phyloP scores from a whole-genome alignment of 2,329 filamentous ascomycete species.

The Sporothrix brasiliensis region DNA sequence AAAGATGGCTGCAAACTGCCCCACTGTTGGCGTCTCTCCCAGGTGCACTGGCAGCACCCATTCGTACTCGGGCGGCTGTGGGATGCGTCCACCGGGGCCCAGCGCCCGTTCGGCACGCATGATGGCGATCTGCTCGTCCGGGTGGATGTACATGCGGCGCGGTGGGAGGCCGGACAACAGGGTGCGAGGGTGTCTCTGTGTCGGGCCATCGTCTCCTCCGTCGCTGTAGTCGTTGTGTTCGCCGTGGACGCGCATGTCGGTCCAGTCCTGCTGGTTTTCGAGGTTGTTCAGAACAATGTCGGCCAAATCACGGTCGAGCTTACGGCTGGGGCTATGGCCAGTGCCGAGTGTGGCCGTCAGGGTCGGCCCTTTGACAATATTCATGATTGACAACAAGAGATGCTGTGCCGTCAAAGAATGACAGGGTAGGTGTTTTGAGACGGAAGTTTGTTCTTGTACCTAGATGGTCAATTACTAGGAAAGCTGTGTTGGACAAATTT shows the following conservation, averaged over 20 bases:
- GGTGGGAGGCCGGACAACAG: conserved; percentile 75
- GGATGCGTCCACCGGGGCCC: conserved; percentile 50
- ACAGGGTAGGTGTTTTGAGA: not conserved
- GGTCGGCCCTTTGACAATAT: not conserved
- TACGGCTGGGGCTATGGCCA: no score
- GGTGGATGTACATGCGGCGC: conserved; percentile 73
- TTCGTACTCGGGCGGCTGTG: conserved; percentile 63
- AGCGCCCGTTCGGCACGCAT: conserved; percentile 62
- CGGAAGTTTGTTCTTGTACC: not conserved
- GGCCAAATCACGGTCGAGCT: conserved; percentile 50
- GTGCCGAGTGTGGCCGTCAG: not conserved
- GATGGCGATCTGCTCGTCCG: conserved; percentile 77
- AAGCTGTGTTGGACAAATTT: conserved; percentile 4
- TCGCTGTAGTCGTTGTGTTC: conserved; percentile 40
- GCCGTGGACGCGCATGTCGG: conserved; percentile 58
- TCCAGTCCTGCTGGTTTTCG: conserved; percentile 76
- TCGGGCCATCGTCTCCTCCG: no score
- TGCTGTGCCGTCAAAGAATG: not conserved
- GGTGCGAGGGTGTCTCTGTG: conserved; percentile 53
- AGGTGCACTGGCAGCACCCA: conserved; percentile 78
- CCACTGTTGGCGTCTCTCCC: conserved; percentile 71
- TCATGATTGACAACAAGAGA: not conserved
- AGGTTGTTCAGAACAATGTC: conserved; percentile 70
- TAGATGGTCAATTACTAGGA: not conserved
- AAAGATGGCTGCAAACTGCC: conserved; percentile 68